Evolutionary conservation across 805 yeast species (phyloP).

Genomic region (Grigorovia transvaalensis): DNA sequence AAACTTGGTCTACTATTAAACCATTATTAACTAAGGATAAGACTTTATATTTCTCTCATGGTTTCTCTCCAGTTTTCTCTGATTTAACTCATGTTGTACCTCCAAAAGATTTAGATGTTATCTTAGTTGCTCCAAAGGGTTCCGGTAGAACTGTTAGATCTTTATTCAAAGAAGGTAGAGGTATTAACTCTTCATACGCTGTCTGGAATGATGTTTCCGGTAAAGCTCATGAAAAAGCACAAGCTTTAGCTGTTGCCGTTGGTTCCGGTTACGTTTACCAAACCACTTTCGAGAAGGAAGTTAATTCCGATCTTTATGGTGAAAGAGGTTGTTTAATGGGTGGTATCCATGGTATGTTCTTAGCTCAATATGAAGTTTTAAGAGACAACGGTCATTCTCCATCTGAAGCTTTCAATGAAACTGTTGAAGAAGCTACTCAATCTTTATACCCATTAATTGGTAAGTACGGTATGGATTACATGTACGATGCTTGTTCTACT

Average conservation of each 20-base stretch:
- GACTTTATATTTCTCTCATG: slow-evolving; percentile 98
- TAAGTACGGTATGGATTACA: slow-evolving; percentile 99
- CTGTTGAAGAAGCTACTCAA: slow-evolving; percentile 99
- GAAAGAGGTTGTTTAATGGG: slow-evolving; percentile 99
- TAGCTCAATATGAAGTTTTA: slow-evolving; percentile 98
- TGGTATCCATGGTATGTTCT: slow-evolving; percentile 99
- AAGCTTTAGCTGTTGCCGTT: slow-evolving; percentile 96
- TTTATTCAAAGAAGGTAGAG: slow-evolving; percentile 99
- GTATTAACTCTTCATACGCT: slow-evolving; percentile 99
- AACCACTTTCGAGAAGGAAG: slow-evolving; percentile 99
- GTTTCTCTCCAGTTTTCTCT: slow-evolving; percentile 98
- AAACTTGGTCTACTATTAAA: slow-evolving; percentile 83
- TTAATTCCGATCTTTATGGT: slow-evolving; percentile 97
- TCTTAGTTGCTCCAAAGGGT: slow-evolving; percentile 99
- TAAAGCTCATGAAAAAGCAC: slow-evolving; percentile 97
- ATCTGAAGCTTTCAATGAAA: slow-evolving; percentile 99
- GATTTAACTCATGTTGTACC: slow-evolving; percentile 93
- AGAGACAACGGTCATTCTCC: slow-evolving; percentile 99
- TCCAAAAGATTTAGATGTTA: slow-evolving; percentile 90
- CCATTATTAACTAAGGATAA: slow-evolving; percentile 94
- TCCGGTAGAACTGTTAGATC: slow-evolving; percentile 99
- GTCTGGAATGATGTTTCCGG: slow-evolving; percentile 99
- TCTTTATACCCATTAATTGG: slow-evolving; percentile 98
- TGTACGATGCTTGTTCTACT: slow-evolving; percentile 99
- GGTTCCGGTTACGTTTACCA: slow-evolving; percentile 99